phyloP scores from a whole-genome alignment of 140 eudicot species.

The Anethum foeniculum region DNA sequence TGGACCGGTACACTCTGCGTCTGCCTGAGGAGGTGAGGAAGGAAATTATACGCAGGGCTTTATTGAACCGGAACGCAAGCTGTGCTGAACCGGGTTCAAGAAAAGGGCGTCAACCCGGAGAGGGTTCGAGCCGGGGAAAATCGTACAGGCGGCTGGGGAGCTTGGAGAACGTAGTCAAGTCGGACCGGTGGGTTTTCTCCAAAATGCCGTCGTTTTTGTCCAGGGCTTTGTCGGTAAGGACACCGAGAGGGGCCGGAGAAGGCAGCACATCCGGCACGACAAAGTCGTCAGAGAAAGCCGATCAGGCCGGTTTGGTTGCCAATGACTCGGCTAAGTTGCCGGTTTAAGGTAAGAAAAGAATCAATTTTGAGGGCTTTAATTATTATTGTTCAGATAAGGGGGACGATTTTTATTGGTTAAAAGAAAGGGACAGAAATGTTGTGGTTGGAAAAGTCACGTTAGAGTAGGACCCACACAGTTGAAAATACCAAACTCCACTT shows the following conservation, averaged over 20 bases:
- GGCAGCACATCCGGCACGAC: conserved; percentile 17
- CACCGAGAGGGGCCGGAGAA: conserved; percentile 36
- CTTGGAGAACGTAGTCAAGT: conserved; percentile 28
- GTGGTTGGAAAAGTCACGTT: neutral
- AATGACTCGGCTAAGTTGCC: conserved; percentile 47
- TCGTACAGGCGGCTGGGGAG: conserved; percentile 33
- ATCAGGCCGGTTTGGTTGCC: conserved; percentile 28
- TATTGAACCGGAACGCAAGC: conserved; percentile 38
- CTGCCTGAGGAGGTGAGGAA: conserved; percentile 46
- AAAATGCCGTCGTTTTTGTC: conserved; percentile 50
- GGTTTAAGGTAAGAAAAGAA: conserved; percentile 26
- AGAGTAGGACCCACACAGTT: neutral
- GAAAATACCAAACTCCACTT: neutral
- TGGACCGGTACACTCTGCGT: conserved; percentile 35
- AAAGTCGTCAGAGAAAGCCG: conserved; percentile 23
- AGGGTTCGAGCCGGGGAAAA: conserved; percentile 32
- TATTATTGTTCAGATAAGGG: neutral
- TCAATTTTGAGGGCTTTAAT: conserved; percentile 11
- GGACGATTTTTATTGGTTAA: neutral
- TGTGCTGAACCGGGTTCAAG: conserved; percentile 30
- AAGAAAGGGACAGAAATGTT: neutral
- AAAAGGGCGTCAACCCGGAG: conserved; percentile 34
- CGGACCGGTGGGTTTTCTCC: conserved; percentile 51
- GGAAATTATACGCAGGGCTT: conserved; percentile 30
- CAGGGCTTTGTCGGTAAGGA: conserved; percentile 39